Conservation (phyloP, 2,329 filamentous ascomycete species). For the Monilinia vaccinii-corymbosi region DNA sequence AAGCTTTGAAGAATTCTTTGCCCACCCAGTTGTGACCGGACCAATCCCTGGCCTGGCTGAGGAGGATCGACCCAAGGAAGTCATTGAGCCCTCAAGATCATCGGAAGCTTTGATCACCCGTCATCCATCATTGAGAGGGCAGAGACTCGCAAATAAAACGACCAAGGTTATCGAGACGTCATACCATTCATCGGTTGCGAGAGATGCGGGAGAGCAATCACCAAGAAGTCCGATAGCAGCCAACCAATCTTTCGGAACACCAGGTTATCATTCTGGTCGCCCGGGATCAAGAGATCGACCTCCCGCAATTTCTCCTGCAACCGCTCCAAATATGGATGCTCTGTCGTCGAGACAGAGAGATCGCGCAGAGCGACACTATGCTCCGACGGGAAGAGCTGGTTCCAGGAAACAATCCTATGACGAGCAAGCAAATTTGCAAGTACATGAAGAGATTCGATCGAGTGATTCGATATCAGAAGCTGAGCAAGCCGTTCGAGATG, state of each 20-base stretch:
- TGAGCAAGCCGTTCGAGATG: constrained; percentile 70
- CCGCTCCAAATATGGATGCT: constrained; percentile 25
- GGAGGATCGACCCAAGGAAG: constrained; percentile 52
- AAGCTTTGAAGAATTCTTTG: constrained; percentile 80
- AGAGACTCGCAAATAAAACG: not conserved
- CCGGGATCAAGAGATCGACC: constrained; percentile 21
- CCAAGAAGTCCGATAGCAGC: constrained; percentile 17
- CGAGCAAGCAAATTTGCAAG: constrained; percentile 19
- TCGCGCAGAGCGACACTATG: constrained; percentile 10
- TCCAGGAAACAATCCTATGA: constrained; percentile 22
- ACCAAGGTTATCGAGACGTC: constrained; percentile 9
- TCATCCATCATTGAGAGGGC: constrained; percentile 16
- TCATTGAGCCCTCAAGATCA: constrained; percentile 12
- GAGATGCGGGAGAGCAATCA: constrained; percentile 12
- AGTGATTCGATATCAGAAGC: constrained; percentile 44
- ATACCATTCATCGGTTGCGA: not conserved
- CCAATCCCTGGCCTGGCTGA: constrained; percentile 74
- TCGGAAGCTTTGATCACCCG: constrained; percentile 17
- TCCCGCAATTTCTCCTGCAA: constrained; percentile 18
- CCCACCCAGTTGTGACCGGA: constrained; percentile 59
- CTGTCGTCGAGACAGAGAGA: constrained; percentile 24
- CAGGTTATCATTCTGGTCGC: constrained; percentile 14
- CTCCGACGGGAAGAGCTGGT: constrained; percentile 3
- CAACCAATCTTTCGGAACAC: constrained; percentile 18
- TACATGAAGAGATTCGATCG: constrained; percentile 13